phyloP scores from a whole-genome alignment of 1,139 yeast species.

The Yamadazyma buinensis region DNA sequence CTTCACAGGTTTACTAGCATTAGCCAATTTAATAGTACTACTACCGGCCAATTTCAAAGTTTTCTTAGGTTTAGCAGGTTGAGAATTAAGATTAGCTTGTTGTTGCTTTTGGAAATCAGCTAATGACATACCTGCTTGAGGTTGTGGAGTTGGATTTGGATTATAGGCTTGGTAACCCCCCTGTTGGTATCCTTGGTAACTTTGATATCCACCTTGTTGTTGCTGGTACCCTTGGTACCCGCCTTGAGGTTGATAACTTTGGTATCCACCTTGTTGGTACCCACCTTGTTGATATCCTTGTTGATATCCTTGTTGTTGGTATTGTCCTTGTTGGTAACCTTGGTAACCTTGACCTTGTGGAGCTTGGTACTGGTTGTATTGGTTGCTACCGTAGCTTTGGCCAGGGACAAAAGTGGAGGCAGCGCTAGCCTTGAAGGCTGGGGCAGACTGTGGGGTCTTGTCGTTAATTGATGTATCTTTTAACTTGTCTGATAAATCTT shows the following conservation, averaged over 20 bases:
- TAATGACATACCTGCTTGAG: conserved; percentile 66
- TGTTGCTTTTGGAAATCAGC: conserved; percentile 84
- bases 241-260: conserved; percentile 10
- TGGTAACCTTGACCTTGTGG: conserved; percentile 19
- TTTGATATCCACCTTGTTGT: conserved; percentile 6
- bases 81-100: conserved; percentile 32
- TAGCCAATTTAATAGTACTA: conserved; percentile 66
- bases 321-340: conserved; percentile 8
- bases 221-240: conserved; percentile 7
- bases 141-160: conserved; percentile 18
- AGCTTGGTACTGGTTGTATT: conserved; percentile 14
- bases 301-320: conserved; percentile 6
- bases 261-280: conserved; percentile 6
- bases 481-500: conserved; percentile 54
- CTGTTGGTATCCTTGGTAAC: conserved; percentile 9
- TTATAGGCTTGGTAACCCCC: conserved; percentile 9
- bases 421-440: conserved; percentile 10
- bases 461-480: conserved; percentile 42
- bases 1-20: conserved; percentile 34
- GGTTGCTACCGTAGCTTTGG: conserved; percentile 8
- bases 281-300: conserved; percentile 4
- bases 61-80: conserved; percentile 47
- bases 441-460: conserved; percentile 14
- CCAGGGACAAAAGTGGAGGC: conserved; percentile 17
- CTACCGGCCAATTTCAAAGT: conserved; percentile 65